These are phyloP conservation scores for Epithele typhae DNA, from an alignment of 768 basidiomycete genomes.

Conservation along the genomic window DNA sequence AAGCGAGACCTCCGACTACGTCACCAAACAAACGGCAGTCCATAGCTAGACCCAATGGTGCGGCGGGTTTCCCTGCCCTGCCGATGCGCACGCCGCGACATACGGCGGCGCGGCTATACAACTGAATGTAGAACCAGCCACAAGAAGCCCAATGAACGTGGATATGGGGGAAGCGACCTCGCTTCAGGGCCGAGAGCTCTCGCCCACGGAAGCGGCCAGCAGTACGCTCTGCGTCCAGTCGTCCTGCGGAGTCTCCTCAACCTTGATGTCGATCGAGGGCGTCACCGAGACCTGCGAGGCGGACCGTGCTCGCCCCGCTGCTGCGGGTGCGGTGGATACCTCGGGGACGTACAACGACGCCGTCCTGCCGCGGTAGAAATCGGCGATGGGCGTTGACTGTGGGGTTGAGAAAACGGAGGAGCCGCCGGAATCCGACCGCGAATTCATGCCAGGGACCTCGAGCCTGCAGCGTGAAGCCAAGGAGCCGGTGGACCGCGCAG, in stretches of 20 bases:
- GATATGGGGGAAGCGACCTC: background rate
- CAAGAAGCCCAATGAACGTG: no score
- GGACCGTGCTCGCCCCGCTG: slow-evolving; percentile 7
- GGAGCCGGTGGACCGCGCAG: no score
- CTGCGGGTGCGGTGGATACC: background rate
- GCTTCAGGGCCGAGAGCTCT: slow-evolving; percentile 1
- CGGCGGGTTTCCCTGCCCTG: no score
- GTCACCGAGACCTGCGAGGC: slow-evolving; percentile 38
- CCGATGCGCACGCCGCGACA: no score
- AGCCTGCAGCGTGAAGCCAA: background rate
- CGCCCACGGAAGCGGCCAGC: slow-evolving; percentile 39
- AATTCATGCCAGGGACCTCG: background rate
- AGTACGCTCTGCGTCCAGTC: slow-evolving; percentile 77
- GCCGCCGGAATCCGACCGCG: slow-evolving; percentile 18
- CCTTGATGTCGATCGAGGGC: slow-evolving; percentile 35
- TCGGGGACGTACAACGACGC: slow-evolving; percentile 12
- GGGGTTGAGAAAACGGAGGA: slow-evolving; percentile 24
- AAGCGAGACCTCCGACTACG: no score
- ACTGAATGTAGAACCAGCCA: no score
- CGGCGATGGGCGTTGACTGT: slow-evolving; percentile 26
- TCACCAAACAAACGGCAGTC: no score
- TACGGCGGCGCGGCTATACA: no score
- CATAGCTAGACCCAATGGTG: no score
- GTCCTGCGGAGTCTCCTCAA: slow-evolving; percentile 44
- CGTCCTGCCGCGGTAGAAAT: slow-evolving; percentile 23